Evolutionary conservation across 225 moss, liverwort and hornwort genomes (phyloP), one percentile per base, ranked within the genome.

Genomic region (Polytrichum commune): DNA sequence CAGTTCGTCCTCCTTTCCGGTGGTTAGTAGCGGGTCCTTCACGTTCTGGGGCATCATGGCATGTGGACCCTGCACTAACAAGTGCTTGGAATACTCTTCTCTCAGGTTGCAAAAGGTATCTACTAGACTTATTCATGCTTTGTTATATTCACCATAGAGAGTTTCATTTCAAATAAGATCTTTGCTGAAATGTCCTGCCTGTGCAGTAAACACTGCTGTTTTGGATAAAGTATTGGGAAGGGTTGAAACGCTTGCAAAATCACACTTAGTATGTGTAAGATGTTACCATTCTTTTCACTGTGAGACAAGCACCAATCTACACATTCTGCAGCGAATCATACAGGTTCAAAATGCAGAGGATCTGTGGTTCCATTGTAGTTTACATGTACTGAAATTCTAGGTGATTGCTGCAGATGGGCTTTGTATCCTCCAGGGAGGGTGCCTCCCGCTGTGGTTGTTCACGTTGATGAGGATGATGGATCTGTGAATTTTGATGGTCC

Each of bases 81-180:
- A 95, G 98, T 85, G 98, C 98, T 76, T 98, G 98, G 98, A 98
- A 98, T 68, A 81, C 95, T 71, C 82, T 98, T 71, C 81, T 98
- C 61, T 82, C 88, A 67, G 98, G 98, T 27, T 91, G 95, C 78
- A 98, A 98, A 81, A 95, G 98, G 98, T 95, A 78, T 70, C 3
- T 13, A 16, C 46, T 46, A 46, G 46, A 46, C 16, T 46, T 13
- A 16, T 46, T 46, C 46, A 16, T 46, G 46, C 46, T 46, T 46
- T 46, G 46, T 46, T 46, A 16, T 46, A 46, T 46, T 46, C 16
- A 46, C 46, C 46, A 46, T 13, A 0, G 46, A 46, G 46, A 46
- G 46, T 46, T 46, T 46, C 46, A 46, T 46, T 46, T 13, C 46
- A 46, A 35, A 35, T 8, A 35, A 9, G 2, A 35, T 9, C 35